phyloP scores from a whole-genome alignment of 805 yeast species.

The Cyberlindnera mycetangii region DNA sequence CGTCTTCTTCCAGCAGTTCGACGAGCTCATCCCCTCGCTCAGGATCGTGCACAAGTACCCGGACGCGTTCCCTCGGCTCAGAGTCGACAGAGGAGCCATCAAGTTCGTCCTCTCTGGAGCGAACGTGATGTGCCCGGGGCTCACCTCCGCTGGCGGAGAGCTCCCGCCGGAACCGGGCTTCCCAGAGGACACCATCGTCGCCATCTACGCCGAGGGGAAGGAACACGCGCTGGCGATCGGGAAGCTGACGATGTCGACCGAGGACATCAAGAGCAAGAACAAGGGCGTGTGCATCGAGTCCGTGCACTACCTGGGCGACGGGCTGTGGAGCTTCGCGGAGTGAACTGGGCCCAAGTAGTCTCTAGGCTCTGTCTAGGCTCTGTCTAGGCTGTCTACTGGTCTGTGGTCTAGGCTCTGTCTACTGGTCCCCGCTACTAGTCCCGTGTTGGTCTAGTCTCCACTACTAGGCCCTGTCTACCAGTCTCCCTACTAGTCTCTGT shows the following conservation, averaged over 20 bases:
- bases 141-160: slow-evolving; percentile 80
- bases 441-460: too few relatives aligned
- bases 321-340: slow-evolving; percentile 65
- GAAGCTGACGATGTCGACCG: slow-evolving; percentile 81
- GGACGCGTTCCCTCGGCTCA: slow-evolving; percentile 75
- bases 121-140: slow-evolving; percentile 94
- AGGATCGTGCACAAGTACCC: slow-evolving; percentile 80
- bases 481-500: too few relatives aligned
- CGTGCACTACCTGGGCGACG: slow-evolving; percentile 84
- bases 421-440: too few relatives aligned
- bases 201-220: slow-evolving; percentile 89
- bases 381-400: too few relatives aligned
- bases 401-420: too few relatives aligned
- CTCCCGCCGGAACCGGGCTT: slow-evolving; percentile 71
- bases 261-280: slow-evolving; percentile 76
- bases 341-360: too few relatives aligned
- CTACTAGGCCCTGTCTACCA: too few relatives aligned
- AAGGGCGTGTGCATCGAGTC: slow-evolving; percentile 90
- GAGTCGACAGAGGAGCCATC: slow-evolving; percentile 95
- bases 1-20: slow-evolving; percentile 76
- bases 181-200: slow-evolving; percentile 67
- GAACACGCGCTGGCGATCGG: slow-evolving; percentile 90
- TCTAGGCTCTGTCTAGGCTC: too few relatives aligned
- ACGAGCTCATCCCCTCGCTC: slow-evolving; percentile 73
- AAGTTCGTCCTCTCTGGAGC: slow-evolving; percentile 95